Base-by-base conservation (phyloP, 345 rosid genomes). In the Kandelia obovata region DNA sequence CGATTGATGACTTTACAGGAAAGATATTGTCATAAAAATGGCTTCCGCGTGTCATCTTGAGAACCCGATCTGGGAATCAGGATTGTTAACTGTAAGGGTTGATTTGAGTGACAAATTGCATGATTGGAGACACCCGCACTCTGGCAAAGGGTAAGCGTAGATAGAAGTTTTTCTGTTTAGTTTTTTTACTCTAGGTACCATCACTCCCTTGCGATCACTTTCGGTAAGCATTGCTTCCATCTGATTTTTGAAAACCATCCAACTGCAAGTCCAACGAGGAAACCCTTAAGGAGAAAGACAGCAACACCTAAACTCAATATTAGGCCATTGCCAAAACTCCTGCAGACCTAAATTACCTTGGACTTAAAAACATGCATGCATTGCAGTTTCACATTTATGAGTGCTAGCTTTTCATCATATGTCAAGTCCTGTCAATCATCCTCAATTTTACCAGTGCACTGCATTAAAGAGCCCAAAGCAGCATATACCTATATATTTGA, bases 131-230 rank as follows among this genome's bases (percentile, higher is more conserved):
- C 97, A 94, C 25, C 82, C 80, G 39, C 97, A 89, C 73, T 91
- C 98, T 1, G 98, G 95, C 77, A 91, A 86, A 60, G 97, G 98
- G 68, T 82, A 91, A 0, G 86, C 78, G 79, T 94, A 91, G 72
- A 94, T 81, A 6, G 97, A 88, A 71, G 92, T 91, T 77, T 94
- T 89, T 30, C 98, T 76, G 85, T 89, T 91, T 79, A 91, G 80
- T 78, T 89, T 94, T 62, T 80, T 81, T 5, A 91, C 76, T 72
- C 90, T 86, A 4, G 98, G 98, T 60, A 94, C 89, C 78, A 87
- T 83, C 75, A 87, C 76, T 65, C 95, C 97, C 69, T 89, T 91
- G 49, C 91, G 88, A 70, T 94, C 96, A 58, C 89, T 94, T 80
- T 94, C 97, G 61, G 68, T 58, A 1, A 94, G 88, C 96, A 91